These are phyloP conservation scores for Colletotrichum paranaense DNA, from an alignment of 2,329 filamentous ascomycete genomes.

Conservation along the genomic window DNA sequence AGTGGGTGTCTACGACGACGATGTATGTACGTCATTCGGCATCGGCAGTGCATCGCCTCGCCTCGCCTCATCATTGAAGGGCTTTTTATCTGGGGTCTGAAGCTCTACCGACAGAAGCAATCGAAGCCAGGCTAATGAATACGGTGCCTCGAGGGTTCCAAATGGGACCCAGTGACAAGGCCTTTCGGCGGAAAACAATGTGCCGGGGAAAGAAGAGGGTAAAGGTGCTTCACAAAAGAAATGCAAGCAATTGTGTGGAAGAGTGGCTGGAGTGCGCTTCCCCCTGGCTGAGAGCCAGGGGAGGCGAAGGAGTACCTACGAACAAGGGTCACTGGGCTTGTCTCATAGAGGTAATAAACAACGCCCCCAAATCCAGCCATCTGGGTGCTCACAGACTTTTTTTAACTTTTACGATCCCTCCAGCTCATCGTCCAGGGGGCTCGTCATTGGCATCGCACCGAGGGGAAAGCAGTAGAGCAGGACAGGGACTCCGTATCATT, in stretches of 20 bases:
- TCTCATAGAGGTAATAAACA: conserved; percentile 35
- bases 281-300: conserved; percentile 26
- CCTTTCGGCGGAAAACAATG: conserved; percentile 5
- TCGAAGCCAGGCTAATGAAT: not conserved
- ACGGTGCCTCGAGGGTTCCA: not conserved
- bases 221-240: conserved; percentile 20
- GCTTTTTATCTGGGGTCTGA: not conserved
- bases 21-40: conserved; percentile 33
- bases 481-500: not conserved
- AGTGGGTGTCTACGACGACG: conserved; percentile 27
- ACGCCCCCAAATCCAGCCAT: conserved; percentile 36
- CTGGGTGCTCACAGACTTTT: conserved; percentile 34
- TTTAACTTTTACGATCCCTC: conserved; percentile 36
- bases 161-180: not conserved
- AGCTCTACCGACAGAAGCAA: conserved; percentile 14
- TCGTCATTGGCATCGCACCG: conserved; percentile 25
- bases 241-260: conserved; percentile 20
- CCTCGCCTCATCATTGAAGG: conserved; percentile 28
- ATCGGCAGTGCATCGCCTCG: conserved; percentile 31
- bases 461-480: not conserved
- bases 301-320: conserved; percentile 1
- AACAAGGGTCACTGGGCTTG: conserved; percentile 29
- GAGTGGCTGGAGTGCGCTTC: conserved; percentile 15
- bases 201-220: conserved; percentile 2
- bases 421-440: conserved; percentile 33